Percentiles rank a stretch among this genome's conserved stretches.
Evolutionary conservation across 164 flowering plant species (phyloP).

Genomic region (Chimonanthus salicifolius): DNA sequence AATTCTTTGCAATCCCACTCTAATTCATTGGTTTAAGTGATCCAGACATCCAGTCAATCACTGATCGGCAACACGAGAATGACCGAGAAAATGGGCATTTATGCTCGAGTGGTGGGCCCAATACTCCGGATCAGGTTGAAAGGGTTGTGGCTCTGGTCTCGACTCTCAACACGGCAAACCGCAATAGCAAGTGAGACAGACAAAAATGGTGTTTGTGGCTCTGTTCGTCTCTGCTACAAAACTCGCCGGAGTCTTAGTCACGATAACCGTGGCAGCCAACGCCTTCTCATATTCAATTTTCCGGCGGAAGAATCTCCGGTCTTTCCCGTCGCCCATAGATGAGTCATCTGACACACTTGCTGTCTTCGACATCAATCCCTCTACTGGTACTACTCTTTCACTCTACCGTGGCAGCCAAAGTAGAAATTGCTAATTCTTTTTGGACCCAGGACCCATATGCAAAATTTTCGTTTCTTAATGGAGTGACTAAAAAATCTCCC

Average conservation of each 20-base stretch:
- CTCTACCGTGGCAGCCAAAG: background rate
- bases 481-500: background rate
- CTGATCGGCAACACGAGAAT: too few species aligned
- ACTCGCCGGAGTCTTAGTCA: conserved; percentile 68
- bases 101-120: too few species aligned
- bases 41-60: too few species aligned
- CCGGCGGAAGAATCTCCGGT: conserved; percentile 50
- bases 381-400: conserved; percentile 14
- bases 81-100: too few species aligned
- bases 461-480: too few species aligned
- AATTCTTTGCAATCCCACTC: too few species aligned
- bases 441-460: background rate
- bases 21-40: too few species aligned
- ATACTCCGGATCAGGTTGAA: too few species aligned
- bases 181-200: background rate
- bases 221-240: conserved; percentile 69
- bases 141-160: too few species aligned
- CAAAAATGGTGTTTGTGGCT: conserved; percentile 38
- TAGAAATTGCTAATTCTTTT: background rate
- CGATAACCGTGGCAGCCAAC: conserved; percentile 75
- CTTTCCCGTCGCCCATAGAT: conserved; percentile 67
- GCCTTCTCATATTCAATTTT: conserved; percentile 69
- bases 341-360: conserved; percentile 77
- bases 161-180: too few species aligned
- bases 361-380: conserved; percentile 41